Conservation (phyloP, 257 asterid genomes). For the Galeopsis tetrahit region DNA sequence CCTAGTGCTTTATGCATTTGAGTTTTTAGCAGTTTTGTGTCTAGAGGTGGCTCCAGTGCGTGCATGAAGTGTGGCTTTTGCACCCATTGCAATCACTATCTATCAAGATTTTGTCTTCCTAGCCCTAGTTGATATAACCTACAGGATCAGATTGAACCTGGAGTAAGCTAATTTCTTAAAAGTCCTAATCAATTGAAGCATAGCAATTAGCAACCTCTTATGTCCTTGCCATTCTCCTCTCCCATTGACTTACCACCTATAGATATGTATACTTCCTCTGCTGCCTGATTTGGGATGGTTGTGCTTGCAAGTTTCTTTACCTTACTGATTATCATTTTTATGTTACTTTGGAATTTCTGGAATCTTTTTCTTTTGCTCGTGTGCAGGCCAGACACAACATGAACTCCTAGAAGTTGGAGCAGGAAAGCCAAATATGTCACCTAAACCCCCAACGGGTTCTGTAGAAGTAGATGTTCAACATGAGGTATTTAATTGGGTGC, state of each 20-base stretch:
- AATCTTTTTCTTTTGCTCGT: constrained; percentile 32
- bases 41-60: constrained; percentile 7
- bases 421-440: constrained; percentile 39
- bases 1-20: constrained; percentile 20
- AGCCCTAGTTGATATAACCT: constrained; percentile 9
- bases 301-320: constrained; percentile 13
- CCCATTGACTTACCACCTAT: constrained; percentile 1
- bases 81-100: neutral
- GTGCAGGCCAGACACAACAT: constrained; percentile 43
- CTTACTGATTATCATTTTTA: constrained; percentile 17
- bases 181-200: constrained; percentile 21
- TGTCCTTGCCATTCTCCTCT: constrained; percentile 19
- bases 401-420: constrained; percentile 40
- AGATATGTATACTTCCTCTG: constrained; percentile 1
- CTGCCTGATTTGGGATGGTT: constrained; percentile 9
- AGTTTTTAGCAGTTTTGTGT: constrained; percentile 11
- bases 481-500: constrained; percentile 53
- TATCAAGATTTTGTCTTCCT: neutral
- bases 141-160: constrained; percentile 16
- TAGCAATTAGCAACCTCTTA: constrained; percentile 13
- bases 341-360: constrained; percentile 15
- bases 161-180: constrained; percentile 25
- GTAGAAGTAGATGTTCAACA: constrained; percentile 39
- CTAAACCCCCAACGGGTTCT: constrained; percentile 38
- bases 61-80: constrained; percentile 12